phyloP scores from a whole-genome alignment of 345 rosid species.

The Boechera retrofracta region DNA sequence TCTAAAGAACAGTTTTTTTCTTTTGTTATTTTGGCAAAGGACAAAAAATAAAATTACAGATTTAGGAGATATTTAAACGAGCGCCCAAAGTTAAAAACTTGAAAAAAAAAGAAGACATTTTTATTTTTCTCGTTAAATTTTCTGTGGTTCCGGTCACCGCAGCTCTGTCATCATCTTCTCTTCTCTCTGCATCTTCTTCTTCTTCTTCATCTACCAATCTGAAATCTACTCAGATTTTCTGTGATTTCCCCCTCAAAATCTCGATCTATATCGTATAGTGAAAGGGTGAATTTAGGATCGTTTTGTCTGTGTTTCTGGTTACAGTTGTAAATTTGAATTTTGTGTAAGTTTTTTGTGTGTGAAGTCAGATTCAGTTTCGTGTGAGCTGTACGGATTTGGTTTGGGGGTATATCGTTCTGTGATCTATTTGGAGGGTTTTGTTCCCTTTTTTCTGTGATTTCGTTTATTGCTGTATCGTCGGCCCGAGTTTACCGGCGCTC shows the following conservation, averaged over 20 bases:
- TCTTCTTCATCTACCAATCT: conserved; percentile 33
- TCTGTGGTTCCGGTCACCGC: conserved; percentile 53
- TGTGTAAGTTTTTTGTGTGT: conserved; percentile 17
- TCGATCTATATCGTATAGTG: conserved; percentile 2
- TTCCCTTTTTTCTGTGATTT: conserved; percentile 14
- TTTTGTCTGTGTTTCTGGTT: conserved; percentile 14
- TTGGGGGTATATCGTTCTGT: conserved; percentile 19
- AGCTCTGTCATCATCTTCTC: conserved; percentile 46
- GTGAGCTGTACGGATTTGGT: conserved; percentile 29
- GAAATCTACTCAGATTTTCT: conserved; percentile 19
- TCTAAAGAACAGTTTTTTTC: neutral
- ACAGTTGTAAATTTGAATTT: conserved; percentile 27
- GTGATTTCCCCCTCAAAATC: conserved; percentile 2
- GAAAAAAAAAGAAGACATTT: neutral
- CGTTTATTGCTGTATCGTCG: conserved; percentile 16
- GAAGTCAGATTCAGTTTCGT: conserved; percentile 37
- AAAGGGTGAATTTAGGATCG: neutral
- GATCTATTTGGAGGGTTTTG: conserved; percentile 41
- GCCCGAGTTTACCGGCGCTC: conserved; percentile 51
- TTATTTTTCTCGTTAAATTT: conserved; percentile 24
- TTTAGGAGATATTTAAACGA: conserved; percentile 39
- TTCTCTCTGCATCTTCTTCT: conserved; percentile 4
- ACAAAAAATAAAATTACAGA: conserved; percentile 30
- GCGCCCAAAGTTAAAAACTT: conserved; percentile 40
- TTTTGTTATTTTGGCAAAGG: neutral